phyloP scores from a whole-genome alignment of 2,329 filamentous ascomycete genomes.

The Phoma sp. region DNA sequence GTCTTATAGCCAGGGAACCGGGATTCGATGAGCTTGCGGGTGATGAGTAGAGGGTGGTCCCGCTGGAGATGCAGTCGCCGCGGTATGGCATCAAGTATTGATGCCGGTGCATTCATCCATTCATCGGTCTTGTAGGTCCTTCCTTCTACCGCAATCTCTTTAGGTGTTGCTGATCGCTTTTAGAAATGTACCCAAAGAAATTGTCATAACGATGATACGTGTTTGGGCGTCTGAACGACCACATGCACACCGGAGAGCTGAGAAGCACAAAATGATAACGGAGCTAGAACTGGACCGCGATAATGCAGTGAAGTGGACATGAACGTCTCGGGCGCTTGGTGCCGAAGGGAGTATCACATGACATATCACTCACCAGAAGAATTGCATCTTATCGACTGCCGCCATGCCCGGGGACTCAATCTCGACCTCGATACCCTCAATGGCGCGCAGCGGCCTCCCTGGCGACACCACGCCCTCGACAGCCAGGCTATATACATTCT shows the following conservation, averaged over 20 bases:
- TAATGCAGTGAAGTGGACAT: neutral
- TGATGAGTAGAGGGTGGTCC: constrained; percentile 89
- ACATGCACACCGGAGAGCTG: neutral
- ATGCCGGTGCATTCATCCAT: constrained; percentile 84
- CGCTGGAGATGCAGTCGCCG: constrained; percentile 87
- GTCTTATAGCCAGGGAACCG: constrained; percentile 80
- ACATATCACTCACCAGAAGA: constrained; percentile 42
- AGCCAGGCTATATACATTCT: constrained; percentile 34
- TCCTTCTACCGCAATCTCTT: constrained; percentile 64
- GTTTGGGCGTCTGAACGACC: neutral
- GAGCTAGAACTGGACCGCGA: constrained; percentile 14
- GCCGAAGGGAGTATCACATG: constrained; percentile 35
- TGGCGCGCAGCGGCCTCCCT: constrained; percentile 15
- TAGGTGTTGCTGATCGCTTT: constrained; percentile 20
- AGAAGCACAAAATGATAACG: neutral
- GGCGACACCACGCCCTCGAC: constrained; percentile 31
- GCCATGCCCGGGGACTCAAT: constrained; percentile 21
- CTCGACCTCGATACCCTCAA: constrained; percentile 15
- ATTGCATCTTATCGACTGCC: constrained; percentile 30
- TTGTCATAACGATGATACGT: neutral
- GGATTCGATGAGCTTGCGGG: constrained; percentile 88
- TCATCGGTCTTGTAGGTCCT: constrained; percentile 70
- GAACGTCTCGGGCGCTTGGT: neutral
- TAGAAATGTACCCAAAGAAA: constrained; percentile 1
- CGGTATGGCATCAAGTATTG: constrained; percentile 75